Percentiles rank a stretch among this genome's conserved stretches.
phyloP scores from a whole-genome alignment of 2,329 filamentous ascomycete genomes.

The Botryosphaeria agaves region DNA sequence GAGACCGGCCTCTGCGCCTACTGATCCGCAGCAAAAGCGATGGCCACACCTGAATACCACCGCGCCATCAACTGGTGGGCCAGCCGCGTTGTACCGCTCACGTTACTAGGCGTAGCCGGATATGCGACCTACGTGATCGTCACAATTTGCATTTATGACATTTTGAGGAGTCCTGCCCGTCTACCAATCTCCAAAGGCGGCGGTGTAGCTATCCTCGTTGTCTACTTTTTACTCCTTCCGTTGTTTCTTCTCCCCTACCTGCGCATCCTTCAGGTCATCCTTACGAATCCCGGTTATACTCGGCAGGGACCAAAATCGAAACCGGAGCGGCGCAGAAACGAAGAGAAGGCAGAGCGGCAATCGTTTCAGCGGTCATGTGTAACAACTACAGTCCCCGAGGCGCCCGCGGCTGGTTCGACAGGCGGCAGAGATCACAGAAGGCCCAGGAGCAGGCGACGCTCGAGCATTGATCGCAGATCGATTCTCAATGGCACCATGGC shows the following conservation, averaged over 20 bases:
- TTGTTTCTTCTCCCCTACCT: constrained; percentile 51
- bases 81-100: constrained; percentile 49
- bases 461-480: constrained; percentile 8
- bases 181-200: constrained; percentile 27
- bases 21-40: too few relatives aligned
- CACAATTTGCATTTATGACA: constrained; percentile 21
- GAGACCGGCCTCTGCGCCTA: too few relatives aligned
- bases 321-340: constrained; percentile 8
- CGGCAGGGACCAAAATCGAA: constrained; percentile 37
- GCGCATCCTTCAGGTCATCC: constrained; percentile 51
- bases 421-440: neutral
- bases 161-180: constrained; percentile 25
- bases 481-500: constrained; percentile 16
- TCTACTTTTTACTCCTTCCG: constrained; percentile 57
- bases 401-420: neutral
- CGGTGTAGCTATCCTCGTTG: constrained; percentile 50
- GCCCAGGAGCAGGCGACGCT: constrained; percentile 1
- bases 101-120: constrained; percentile 47
- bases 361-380: constrained; percentile 6
- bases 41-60: neutral
- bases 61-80: constrained; percentile 12
- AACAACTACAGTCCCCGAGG: constrained; percentile 6
- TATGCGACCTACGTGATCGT: constrained; percentile 59
- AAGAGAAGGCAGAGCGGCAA: constrained; percentile 3
- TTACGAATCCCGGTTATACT: constrained; percentile 55